These are phyloP conservation scores for Stachybotrys echinatus DNA, from an alignment of 2,329 filamentous ascomycete species.

Conservation along the genomic window DNA sequence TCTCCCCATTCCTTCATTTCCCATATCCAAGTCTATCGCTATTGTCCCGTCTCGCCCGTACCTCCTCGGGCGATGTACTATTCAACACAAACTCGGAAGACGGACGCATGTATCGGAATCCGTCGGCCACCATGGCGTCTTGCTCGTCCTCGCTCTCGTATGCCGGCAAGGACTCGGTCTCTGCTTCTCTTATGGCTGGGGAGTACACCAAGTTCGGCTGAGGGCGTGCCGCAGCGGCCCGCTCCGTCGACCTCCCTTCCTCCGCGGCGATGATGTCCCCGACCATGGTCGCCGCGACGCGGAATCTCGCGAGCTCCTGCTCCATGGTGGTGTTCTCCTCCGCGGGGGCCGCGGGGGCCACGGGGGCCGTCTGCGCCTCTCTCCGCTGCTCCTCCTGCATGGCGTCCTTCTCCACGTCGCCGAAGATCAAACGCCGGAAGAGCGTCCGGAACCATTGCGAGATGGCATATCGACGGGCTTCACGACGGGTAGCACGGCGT, in stretches of 20 bases:
- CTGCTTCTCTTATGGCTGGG: slow-evolving; percentile 11
- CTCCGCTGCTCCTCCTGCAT: slow-evolving; percentile 15
- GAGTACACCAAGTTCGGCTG: slow-evolving; percentile 7
- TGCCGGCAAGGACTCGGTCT: slow-evolving; percentile 34
- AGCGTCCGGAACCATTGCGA: slow-evolving; percentile 3
- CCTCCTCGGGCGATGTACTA: slow-evolving; percentile 11
- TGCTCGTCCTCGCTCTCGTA: slow-evolving; percentile 29
- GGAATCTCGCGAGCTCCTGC: slow-evolving; percentile 43
- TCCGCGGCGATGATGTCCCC: slow-evolving; percentile 40
- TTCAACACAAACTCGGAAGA: slow-evolving; percentile 17
- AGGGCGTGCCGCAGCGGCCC: not conserved
- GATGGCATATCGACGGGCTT: slow-evolving; percentile 17
- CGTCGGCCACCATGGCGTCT: slow-evolving; percentile 33
- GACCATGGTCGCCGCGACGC: slow-evolving; percentile 39
- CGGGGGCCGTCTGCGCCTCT: slow-evolving; percentile 9
- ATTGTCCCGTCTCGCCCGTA: not conserved
- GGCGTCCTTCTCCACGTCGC: slow-evolving; percentile 13
- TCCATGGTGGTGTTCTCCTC: slow-evolving; percentile 33
- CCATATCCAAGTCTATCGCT: slow-evolving; percentile 10
- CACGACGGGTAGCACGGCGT: slow-evolving; percentile 15
- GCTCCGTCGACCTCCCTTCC: slow-evolving; percentile 20
- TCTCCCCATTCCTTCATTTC: slow-evolving; percentile 1
- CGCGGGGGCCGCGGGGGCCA: not conserved
- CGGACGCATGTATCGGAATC: slow-evolving; percentile 33
- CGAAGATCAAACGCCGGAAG: slow-evolving; percentile 23